phyloP scores from a whole-genome alignment of 2,329 filamentous ascomycete genomes.

The Trichoderma lentiforme region DNA sequence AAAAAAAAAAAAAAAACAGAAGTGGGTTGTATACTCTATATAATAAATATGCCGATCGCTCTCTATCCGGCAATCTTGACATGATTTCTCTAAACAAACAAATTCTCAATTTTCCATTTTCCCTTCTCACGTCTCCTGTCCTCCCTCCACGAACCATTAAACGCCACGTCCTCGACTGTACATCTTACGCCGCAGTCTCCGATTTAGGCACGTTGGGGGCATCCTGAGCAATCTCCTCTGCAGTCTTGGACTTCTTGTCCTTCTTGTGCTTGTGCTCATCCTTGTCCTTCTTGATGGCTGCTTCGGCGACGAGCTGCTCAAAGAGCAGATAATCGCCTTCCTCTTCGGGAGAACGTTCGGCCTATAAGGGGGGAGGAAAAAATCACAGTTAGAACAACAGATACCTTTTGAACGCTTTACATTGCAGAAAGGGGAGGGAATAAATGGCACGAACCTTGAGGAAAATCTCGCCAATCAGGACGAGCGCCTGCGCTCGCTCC shows the following conservation, averaged over 20 bases:
- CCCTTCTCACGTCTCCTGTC: neutral
- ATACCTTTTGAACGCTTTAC: too few species aligned
- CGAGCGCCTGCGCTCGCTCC: slow-evolving; percentile 84
- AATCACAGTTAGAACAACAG: slow-evolving; percentile 13
- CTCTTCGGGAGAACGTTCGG: slow-evolving; percentile 85
- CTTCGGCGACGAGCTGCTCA: slow-evolving; percentile 95
- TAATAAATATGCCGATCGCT: slow-evolving; percentile 14
- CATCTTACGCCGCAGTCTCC: neutral
- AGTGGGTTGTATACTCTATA: slow-evolving; percentile 15
- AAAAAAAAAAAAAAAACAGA: slow-evolving; percentile 4
- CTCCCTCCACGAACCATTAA: neutral
- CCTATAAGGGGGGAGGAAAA: slow-evolving; percentile 48
- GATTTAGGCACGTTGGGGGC: slow-evolving; percentile 27
- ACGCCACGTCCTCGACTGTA: neutral
- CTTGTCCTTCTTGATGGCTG: slow-evolving; percentile 90
- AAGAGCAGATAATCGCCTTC: slow-evolving; percentile 99
- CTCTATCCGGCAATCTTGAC: slow-evolving; percentile 18
- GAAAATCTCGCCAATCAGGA: slow-evolving; percentile 87
- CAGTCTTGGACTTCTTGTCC: slow-evolving; percentile 41
- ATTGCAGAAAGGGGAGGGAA: neutral
- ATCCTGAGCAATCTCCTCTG: slow-evolving; percentile 27
- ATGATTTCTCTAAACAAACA: slow-evolving; percentile 16
- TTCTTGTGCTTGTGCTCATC: slow-evolving; percentile 59
- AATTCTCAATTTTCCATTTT: neutral
- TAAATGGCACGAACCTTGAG: slow-evolving; percentile 60